Conservation (phyloP, 2,329 filamentous ascomycete genomes). For the Cladophialophora immunda region DNA sequence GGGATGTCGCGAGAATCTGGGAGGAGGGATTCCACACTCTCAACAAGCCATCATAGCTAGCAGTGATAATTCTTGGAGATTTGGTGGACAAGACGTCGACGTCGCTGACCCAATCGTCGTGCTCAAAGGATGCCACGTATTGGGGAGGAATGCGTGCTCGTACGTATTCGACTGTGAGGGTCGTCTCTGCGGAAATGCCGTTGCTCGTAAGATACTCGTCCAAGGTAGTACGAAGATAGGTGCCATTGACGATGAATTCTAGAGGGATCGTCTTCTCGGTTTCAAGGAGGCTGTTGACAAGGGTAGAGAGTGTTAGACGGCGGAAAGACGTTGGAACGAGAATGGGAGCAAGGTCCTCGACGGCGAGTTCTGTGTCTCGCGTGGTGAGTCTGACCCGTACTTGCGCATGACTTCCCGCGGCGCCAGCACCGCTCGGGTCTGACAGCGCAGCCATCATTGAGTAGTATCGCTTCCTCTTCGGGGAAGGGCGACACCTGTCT, state of each 20-base stretch:
- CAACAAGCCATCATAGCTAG: constrained; percentile 87
- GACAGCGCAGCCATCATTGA: constrained; percentile 5
- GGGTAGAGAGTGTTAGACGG: constrained; percentile 67
- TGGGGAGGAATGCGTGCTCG: constrained; percentile 87
- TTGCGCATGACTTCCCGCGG: constrained; percentile 47
- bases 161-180: constrained; percentile 89
- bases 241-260: constrained; percentile 95
- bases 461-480: not conserved
- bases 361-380: constrained; percentile 60
- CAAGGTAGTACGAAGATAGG: constrained; percentile 86
- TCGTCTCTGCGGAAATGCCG: constrained; percentile 88
- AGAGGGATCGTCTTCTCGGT: constrained; percentile 65
- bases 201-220: constrained; percentile 88
- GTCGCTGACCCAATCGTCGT: constrained; percentile 95
- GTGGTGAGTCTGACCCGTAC: constrained; percentile 65
- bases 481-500: not conserved
- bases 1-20: constrained; percentile 80
- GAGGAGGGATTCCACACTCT: constrained; percentile 90
- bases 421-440: not conserved
- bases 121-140: constrained; percentile 90
- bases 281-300: constrained; percentile 69
- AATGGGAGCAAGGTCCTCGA: constrained; percentile 64
- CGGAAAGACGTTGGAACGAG: constrained; percentile 65
- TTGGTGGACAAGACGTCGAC: constrained; percentile 79
- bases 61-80: constrained; percentile 80